phyloP scores from a whole-genome alignment of 306 rosid genomes.

The Dryas octopetala region DNA sequence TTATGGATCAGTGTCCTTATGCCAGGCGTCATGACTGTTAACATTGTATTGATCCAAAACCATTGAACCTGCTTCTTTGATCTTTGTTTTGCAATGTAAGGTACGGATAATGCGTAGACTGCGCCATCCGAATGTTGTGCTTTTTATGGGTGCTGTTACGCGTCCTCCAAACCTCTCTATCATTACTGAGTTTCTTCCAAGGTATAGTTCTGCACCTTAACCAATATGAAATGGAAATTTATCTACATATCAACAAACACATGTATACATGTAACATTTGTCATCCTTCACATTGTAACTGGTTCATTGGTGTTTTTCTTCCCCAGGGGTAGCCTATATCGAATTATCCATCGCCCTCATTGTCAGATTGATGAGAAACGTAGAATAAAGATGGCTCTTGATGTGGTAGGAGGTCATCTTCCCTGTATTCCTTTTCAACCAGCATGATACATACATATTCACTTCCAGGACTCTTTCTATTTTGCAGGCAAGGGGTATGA shows the following conservation, averaged over 20 bases:
- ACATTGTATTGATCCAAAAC: not conserved
- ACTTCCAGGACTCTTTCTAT: slow-evolving; percentile 26
- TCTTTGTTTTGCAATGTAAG: slow-evolving; percentile 47
- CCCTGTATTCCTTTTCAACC: slow-evolving; percentile 15
- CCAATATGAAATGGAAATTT: not conserved
- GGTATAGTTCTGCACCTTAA: slow-evolving; percentile 47
- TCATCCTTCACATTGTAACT: not conserved
- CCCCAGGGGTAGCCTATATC: slow-evolving; percentile 86
- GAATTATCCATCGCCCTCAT: slow-evolving; percentile 87
- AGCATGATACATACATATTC: slow-evolving; percentile 16
- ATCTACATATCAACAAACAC: too few relatives aligned
- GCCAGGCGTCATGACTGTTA: not conserved
- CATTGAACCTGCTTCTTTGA: slow-evolving; percentile 19
- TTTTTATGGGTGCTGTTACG: slow-evolving; percentile 98
- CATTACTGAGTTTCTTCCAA: slow-evolving; percentile 92
- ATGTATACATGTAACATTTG: not conserved
- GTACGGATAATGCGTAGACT: slow-evolving; percentile 95
- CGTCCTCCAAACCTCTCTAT: slow-evolving; percentile 97
- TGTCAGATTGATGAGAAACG: slow-evolving; percentile 85
- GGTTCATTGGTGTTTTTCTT: not conserved
- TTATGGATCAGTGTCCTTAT: not conserved
- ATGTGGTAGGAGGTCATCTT: slow-evolving; percentile 67
- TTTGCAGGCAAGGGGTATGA: slow-evolving; percentile 98
- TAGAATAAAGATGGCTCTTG: slow-evolving; percentile 96
- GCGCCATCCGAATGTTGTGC: slow-evolving; percentile 97